These are phyloP conservation scores for Xylaria sp. DNA, from an alignment of 2,329 filamentous ascomycete genomes.

Conservation along the genomic window DNA sequence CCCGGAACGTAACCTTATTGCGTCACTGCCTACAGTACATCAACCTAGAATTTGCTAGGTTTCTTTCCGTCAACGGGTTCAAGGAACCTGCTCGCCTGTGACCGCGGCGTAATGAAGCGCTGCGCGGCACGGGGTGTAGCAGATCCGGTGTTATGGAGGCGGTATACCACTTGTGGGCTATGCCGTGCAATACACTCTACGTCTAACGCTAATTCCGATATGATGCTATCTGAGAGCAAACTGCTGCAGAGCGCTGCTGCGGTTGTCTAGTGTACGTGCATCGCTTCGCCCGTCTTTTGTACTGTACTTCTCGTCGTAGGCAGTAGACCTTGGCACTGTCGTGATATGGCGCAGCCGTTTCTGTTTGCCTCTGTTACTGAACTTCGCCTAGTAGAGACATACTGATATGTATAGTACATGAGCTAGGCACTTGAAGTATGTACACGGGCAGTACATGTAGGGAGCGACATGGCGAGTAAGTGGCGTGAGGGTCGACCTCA, in stretches of 20 bases:
- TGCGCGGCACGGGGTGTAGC: neutral
- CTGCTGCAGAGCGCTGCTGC: neutral
- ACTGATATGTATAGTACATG: too few relatives aligned
- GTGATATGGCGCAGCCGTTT: too few relatives aligned
- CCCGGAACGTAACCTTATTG: conserved; percentile 10
- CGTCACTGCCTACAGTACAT: conserved; percentile 2
- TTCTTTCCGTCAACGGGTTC: neutral
- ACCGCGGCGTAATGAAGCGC: neutral
- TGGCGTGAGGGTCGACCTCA: too few relatives aligned
- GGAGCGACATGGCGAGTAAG: too few relatives aligned
- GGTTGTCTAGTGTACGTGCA: too few relatives aligned
- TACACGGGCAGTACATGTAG: too few relatives aligned
- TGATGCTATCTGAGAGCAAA: neutral
- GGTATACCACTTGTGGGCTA: conserved; percentile 1
- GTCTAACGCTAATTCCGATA: neutral
- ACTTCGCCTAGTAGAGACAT: too few relatives aligned
- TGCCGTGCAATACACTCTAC: neutral
- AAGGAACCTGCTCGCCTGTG: neutral
- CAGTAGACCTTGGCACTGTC: too few relatives aligned
- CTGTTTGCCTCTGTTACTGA: too few relatives aligned
- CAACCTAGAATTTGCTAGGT: neutral
- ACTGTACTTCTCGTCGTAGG: too few relatives aligned
- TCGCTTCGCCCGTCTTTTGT: too few relatives aligned
- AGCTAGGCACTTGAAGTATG: too few relatives aligned
- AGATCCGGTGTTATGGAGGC: conserved; percentile 4